Conservation (phyloP, 768 basidiomycete species). For the Serpula lacrymans region DNA sequence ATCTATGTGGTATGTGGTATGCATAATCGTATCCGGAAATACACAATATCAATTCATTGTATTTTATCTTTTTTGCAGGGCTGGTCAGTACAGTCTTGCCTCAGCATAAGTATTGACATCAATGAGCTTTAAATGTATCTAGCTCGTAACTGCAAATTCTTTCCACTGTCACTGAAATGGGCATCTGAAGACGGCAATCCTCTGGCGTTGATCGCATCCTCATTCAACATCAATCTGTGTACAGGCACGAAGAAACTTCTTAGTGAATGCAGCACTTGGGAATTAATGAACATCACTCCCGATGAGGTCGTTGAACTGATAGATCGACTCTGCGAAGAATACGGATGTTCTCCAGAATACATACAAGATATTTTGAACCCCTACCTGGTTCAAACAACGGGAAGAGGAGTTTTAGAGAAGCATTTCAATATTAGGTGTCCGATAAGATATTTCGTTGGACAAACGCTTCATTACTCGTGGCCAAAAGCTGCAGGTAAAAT, state of each 20-base stretch:
- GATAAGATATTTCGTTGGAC: slow-evolving; percentile 24
- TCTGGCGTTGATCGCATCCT: slow-evolving; percentile 27
- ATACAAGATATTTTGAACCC: slow-evolving; percentile 26
- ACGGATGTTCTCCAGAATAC: slow-evolving; percentile 29
- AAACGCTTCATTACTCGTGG: slow-evolving; percentile 45
- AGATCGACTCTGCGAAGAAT: slow-evolving; percentile 28
- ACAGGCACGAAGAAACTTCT: slow-evolving; percentile 22
- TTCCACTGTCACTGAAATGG: slow-evolving; percentile 34
- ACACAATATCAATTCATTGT: too few species aligned
- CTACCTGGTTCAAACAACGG: slow-evolving; percentile 35
- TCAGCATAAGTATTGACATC: slow-evolving; percentile 4
- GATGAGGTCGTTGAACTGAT: slow-evolving; percentile 34
- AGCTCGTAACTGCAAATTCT: slow-evolving; percentile 48
- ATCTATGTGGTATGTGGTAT: slow-evolving; percentile 37
- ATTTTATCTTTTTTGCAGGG: slow-evolving; percentile 5
- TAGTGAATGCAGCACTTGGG: slow-evolving; percentile 30
- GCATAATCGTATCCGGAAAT: too few species aligned
- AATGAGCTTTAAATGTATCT: background rate
- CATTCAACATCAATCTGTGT: slow-evolving; percentile 31
- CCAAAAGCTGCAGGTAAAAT: slow-evolving; percentile 43
- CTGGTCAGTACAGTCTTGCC: background rate
- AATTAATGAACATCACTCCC: slow-evolving; percentile 39
- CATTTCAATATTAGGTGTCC: slow-evolving; percentile 19
- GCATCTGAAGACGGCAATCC: slow-evolving; percentile 28
- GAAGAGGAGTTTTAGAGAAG: slow-evolving; percentile 29